Evolutionary conservation across 345 rosid genomes (phyloP).

Genomic region (Populus deltoides): DNA sequence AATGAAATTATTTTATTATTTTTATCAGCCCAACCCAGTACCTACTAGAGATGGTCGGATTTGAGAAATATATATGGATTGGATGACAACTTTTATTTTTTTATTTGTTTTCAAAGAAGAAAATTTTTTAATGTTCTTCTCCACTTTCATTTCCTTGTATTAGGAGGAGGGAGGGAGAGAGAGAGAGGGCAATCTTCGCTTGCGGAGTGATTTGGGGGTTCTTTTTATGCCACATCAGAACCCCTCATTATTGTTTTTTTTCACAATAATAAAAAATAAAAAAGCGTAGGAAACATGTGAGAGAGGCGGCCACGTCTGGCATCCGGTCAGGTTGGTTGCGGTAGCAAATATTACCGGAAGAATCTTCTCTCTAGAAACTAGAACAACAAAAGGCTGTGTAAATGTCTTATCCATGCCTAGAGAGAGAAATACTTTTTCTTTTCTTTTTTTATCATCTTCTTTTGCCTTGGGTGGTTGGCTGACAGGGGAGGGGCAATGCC

Average conservation of each 20-base stretch:
- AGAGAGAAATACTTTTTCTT: background rate
- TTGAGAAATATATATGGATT: background rate
- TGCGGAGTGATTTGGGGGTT: constrained; percentile 31
- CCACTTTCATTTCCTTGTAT: background rate
- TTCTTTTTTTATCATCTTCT: no score
- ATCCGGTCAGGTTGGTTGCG: constrained; percentile 15
- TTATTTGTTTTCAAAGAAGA: no score
- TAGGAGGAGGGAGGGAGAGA: background rate
- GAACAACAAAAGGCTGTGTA: background rate
- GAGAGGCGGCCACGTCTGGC: constrained; percentile 7
- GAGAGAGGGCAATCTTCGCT: constrained; percentile 1
- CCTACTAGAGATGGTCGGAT: no score
- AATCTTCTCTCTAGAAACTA: constrained; percentile 13
- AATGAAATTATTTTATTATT: no score
- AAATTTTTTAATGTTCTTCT: background rate
- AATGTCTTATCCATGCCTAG: background rate
- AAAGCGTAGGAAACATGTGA: background rate
- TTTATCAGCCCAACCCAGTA: no score
- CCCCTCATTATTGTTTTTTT: background rate
- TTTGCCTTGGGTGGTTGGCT: constrained; percentile 4
- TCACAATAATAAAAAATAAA: no score
- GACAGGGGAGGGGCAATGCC: background rate
- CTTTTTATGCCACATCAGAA: background rate
- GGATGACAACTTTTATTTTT: constrained; percentile 16
- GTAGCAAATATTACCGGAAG: constrained; percentile 14